These are phyloP conservation scores for Licmophora abbreviata DNA, from an alignment of 108 stramenopile species.

Conservation along the genomic window DNA sequence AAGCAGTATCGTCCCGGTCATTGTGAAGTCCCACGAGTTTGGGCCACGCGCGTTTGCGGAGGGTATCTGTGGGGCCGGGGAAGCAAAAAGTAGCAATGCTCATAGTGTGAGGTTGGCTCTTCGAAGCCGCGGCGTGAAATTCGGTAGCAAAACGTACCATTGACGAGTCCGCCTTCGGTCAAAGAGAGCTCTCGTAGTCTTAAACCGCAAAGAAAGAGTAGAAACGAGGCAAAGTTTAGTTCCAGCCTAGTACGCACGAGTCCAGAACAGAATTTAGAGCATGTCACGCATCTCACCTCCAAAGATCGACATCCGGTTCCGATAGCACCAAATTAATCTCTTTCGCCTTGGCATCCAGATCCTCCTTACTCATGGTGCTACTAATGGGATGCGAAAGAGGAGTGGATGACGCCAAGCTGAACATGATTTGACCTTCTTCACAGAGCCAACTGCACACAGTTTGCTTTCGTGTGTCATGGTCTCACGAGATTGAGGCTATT, in stretches of 20 bases:
- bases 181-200: conserved; percentile 65
- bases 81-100: not conserved
- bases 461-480: no score
- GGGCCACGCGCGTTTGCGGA: conserved; percentile 80
- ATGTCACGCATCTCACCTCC: no score
- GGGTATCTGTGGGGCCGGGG: conserved; percentile 33
- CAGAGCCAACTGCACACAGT: no score
- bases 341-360: conserved; percentile 42
- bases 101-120: conserved; percentile 1
- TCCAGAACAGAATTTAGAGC: no score
- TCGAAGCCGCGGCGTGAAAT: not conserved
- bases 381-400: no score
- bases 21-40: conserved; percentile 60
- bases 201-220: no score
- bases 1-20: not conserved
- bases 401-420: no score
- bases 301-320: conserved; percentile 70
- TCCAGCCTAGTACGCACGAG: no score
- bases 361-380: no score
- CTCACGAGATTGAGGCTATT: no score
- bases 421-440: no score
- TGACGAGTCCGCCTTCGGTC: conserved; percentile 73
- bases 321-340: conserved; percentile 43
- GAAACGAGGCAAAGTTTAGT: no score
- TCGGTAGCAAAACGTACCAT: conserved; percentile 37